Conservation (phyloP, 2,329 filamentous ascomycete genomes). For the Rhinocladiella similis region DNA sequence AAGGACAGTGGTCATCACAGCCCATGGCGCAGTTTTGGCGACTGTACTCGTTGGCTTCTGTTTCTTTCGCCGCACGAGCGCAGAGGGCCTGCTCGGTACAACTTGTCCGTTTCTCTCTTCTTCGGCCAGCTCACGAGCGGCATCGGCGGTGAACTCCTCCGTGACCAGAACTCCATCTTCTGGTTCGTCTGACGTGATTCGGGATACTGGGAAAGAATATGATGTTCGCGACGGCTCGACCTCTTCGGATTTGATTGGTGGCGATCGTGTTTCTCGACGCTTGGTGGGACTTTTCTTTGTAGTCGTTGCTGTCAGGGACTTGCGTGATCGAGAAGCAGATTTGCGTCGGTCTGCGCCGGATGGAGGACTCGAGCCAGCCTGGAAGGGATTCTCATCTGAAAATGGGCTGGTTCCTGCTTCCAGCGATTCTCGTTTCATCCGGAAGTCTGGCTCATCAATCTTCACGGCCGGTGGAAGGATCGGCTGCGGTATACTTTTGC, state of each 20-base stretch:
- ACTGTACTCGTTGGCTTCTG: slow-evolving; percentile 50
- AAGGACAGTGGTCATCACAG: slow-evolving; percentile 69
- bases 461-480: slow-evolving; percentile 32
- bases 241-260: slow-evolving; percentile 53
- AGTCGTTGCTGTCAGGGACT: slow-evolving; percentile 33
- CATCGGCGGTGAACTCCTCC: slow-evolving; percentile 93
- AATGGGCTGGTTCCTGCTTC: slow-evolving; percentile 65
- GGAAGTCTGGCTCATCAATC: slow-evolving; percentile 38
- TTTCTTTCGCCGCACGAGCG: slow-evolving; percentile 40
- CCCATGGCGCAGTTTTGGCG: slow-evolving; percentile 66
- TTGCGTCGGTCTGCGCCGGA: slow-evolving; percentile 49
- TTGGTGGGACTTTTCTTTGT: slow-evolving; percentile 28
- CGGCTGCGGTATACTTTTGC: slow-evolving; percentile 47
- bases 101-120: slow-evolving; percentile 45
- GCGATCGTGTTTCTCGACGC: slow-evolving; percentile 53
- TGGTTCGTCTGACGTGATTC: slow-evolving; percentile 42
- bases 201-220: slow-evolving; percentile 48
- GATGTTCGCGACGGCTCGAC: slow-evolving; percentile 59
- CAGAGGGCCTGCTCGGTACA: slow-evolving; percentile 33
- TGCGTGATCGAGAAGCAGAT: slow-evolving; percentile 49
- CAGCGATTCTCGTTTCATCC: slow-evolving; percentile 44
- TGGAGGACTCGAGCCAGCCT: slow-evolving; percentile 74
- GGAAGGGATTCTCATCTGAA: slow-evolving; percentile 88
- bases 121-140: slow-evolving; percentile 74
- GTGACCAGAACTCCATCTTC: slow-evolving; percentile 62